Evolutionary conservation across 2,329 filamentous ascomycete species (phyloP).

Genomic region (Annulohypoxylon truncatum): DNA sequence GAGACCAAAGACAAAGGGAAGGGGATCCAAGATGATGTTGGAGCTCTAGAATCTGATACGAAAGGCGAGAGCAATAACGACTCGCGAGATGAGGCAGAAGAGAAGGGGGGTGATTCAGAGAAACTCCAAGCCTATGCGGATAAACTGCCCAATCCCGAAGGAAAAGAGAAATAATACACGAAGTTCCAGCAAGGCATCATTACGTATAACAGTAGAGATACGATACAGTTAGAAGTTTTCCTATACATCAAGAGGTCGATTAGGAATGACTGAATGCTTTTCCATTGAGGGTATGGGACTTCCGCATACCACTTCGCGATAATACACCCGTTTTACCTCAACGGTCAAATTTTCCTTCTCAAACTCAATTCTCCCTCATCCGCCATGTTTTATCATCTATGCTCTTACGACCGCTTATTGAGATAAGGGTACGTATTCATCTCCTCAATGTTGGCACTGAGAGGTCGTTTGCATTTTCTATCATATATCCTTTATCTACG

Average conservation of each 20-base stretch:
- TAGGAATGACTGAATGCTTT: background rate
- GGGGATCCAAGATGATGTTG: slow-evolving; percentile 42
- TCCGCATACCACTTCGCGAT: background rate
- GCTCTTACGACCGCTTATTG: background rate
- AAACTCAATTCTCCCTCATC: background rate
- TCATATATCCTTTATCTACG: background rate
- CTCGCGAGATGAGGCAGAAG: background rate
- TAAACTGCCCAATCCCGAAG: slow-evolving; percentile 47
- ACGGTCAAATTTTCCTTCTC: too few relatives aligned
- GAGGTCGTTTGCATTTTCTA: background rate
- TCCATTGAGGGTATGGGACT: background rate
- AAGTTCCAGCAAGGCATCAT: background rate
- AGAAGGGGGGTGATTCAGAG: slow-evolving; percentile 30
- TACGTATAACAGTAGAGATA: background rate
- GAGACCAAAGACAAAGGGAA: slow-evolving; percentile 37
- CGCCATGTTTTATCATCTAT: background rate
- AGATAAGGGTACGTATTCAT: too few relatives aligned
- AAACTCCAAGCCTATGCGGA: slow-evolving; percentile 46
- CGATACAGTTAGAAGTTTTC: background rate
- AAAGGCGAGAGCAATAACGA: slow-evolving; percentile 19
- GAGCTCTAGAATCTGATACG: slow-evolving; percentile 35
- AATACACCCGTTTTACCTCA: too few relatives aligned
- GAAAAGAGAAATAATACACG: slow-evolving; percentile 26
- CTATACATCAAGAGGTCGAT: background rate
- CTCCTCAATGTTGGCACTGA: background rate